phyloP scores from a whole-genome alignment of 306 rosid species.

The Albizia julibrissin region DNA sequence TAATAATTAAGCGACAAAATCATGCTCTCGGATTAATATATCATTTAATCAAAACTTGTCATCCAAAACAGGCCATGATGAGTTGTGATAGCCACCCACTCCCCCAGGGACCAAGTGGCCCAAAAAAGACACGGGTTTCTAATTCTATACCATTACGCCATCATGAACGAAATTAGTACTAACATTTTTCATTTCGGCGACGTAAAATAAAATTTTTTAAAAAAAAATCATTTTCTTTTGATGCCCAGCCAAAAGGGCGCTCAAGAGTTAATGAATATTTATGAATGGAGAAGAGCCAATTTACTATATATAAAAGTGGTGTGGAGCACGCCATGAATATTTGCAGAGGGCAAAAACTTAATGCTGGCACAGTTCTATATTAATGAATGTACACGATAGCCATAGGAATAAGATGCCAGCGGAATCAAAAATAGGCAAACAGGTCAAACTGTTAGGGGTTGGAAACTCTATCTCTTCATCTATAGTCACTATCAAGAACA shows the following conservation, averaged over 20 bases:
- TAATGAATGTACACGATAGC: constrained; percentile 6
- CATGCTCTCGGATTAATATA: neutral
- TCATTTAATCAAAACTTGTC: neutral
- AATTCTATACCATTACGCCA: neutral
- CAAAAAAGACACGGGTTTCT: neutral
- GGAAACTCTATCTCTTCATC: neutral
- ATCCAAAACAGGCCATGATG: neutral
- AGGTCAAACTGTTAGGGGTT: constrained; percentile 1
- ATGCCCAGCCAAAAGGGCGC: neutral
- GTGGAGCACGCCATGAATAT: neutral
- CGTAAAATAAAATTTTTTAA: neutral
- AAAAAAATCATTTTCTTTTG: neutral
- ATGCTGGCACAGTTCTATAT: constrained; percentile 8
- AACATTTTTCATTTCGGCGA: neutral
- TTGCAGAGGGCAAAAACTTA: neutral
- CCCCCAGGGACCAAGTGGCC: neutral
- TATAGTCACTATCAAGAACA: constrained; percentile 10
- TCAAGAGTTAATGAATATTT: neutral
- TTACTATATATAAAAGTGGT: neutral
- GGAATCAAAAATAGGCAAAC: neutral
- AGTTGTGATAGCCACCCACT: neutral
- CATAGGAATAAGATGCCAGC: neutral
- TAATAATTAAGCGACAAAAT: constrained; percentile 17
- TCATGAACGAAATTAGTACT: neutral
- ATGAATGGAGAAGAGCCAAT: neutral